Evolutionary conservation across 345 rosid genomes (phyloP).

Genomic region (Salix caprea): DNA sequence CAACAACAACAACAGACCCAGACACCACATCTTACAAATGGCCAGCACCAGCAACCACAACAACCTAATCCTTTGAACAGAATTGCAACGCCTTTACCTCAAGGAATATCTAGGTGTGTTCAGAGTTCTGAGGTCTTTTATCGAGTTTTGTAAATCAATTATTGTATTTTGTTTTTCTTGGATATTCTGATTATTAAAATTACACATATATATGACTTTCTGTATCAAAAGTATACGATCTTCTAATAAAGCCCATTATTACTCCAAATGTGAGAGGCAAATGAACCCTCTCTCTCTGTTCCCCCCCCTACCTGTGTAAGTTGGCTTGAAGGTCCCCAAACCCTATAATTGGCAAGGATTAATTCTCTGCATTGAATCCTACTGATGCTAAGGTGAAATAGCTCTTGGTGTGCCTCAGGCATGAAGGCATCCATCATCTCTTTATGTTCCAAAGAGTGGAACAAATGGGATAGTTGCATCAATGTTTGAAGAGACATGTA

Average conservation of each 20-base stretch:
- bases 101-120: slow-evolving; percentile 98
- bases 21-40: slow-evolving; percentile 52
- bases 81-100: slow-evolving; percentile 79
- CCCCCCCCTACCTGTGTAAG: not conserved
- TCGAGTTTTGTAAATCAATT: slow-evolving; percentile 53
- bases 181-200: slow-evolving; percentile 21
- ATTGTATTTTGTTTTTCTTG: slow-evolving; percentile 33
- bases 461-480: slow-evolving; percentile 5
- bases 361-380: not conserved
- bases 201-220: slow-evolving; percentile 8
- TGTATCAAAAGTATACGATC: slow-evolving; percentile 5
- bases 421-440: not conserved
- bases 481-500: slow-evolving; percentile 7
- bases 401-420: not conserved
- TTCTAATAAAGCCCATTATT: slow-evolving; percentile 13
- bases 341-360: not conserved
- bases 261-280: slow-evolving; percentile 10
- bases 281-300: not conserved
- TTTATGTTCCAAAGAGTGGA: not conserved
- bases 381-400: slow-evolving; percentile 8
- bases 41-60: slow-evolving; percentile 13
- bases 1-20: slow-evolving; percentile 49
- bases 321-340: not conserved
- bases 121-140: slow-evolving; percentile 76
- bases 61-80: slow-evolving; percentile 57